Base-by-base conservation (phyloP, 805 yeast species). In the fission yeast (Schizosaccharomyces pombe) region DNA sequence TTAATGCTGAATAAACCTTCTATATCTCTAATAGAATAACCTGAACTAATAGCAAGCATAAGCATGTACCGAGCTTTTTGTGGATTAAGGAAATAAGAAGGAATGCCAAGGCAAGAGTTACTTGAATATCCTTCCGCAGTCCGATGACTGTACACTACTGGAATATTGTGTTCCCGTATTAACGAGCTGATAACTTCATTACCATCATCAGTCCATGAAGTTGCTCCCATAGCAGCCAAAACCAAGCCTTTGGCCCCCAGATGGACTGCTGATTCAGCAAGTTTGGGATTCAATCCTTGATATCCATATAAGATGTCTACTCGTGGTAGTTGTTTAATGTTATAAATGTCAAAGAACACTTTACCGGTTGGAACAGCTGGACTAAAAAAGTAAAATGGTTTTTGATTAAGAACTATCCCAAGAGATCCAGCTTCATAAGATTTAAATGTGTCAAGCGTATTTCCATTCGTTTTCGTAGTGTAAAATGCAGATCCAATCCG, bases 401-500 rank as follows among this genome's bases (percentile, higher is more conserved):
- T 76, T 56, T 78, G 77, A 61, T 79, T 77, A 39, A 79, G 82
- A 62, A 79, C 79, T 60, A 75, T 77, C 3, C 86, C 86, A 59
- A 80, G 64, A 62, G 78, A 79, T 11, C 85, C 85, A 61, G 79
- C 83, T 57, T 82, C 80, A 39, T 74, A 75, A 9, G 74, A 70
- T 62, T 78, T 79, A 68, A 80, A 80, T 2, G 85, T 78, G 61
- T 80, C 85, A 55, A 80, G 68, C 5, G 81, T 73, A 63, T 80
- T 80, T 29, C 85, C 83, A 60, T 79, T 79, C 19, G 81, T 73
- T 64, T 80, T 80, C 55, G 82, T 79, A 59, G 78, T 76, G 63
- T 79, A 79, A 65, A 75, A 78, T 2, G 85, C 86, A 2, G 81
- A 74, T 22, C 81, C 78, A 51, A 80, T 78, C 59, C 78, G 74